Conservation (phyloP, 75 land plant genomes). For the Cunninghamia lanceolata region DNA sequence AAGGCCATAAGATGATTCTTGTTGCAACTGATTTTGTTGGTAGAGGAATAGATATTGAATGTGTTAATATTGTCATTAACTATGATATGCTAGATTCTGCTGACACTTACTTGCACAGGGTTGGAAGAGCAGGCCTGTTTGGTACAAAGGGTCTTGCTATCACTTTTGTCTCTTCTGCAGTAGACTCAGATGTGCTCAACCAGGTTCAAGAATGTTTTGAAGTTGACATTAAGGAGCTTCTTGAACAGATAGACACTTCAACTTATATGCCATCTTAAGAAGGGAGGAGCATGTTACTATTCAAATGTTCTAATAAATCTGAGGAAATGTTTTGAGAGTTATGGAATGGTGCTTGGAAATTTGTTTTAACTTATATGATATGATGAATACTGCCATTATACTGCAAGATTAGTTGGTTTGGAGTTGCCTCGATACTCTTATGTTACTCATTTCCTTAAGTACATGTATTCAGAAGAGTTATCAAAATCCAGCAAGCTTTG, state of each 20-base stretch:
- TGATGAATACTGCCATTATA: no score
- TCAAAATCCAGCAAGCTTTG: no score
- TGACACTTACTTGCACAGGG: conserved; percentile 98
- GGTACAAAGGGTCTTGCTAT: conserved; percentile 99
- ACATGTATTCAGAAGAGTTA: no score
- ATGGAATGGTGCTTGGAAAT: background rate
- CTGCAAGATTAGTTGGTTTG: no score
- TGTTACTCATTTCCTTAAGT: no score
- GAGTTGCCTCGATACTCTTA: no score
- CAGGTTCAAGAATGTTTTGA: conserved; percentile 99
- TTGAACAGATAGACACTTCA: conserved; percentile 95
- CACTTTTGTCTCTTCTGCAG: conserved; percentile 90
- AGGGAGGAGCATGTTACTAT: background rate
- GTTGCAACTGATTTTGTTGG: conserved; percentile 99
- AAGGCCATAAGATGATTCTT: conserved; percentile 90
- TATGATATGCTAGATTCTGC: conserved; percentile 99
- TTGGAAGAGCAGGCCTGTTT: conserved; percentile 98
- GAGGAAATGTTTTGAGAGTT: background rate
- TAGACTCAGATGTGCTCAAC: conserved; percentile 92
- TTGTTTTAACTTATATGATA: background rate
- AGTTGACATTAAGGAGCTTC: conserved; percentile 97
- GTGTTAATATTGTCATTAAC: conserved; percentile 98
- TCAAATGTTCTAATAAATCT: background rate
- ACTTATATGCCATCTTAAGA: conserved; percentile 49
- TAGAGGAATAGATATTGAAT: conserved; percentile 96